Conservation (phyloP, 805 yeast genomes). For the Cyberlindnera mississippiensis region DNA sequence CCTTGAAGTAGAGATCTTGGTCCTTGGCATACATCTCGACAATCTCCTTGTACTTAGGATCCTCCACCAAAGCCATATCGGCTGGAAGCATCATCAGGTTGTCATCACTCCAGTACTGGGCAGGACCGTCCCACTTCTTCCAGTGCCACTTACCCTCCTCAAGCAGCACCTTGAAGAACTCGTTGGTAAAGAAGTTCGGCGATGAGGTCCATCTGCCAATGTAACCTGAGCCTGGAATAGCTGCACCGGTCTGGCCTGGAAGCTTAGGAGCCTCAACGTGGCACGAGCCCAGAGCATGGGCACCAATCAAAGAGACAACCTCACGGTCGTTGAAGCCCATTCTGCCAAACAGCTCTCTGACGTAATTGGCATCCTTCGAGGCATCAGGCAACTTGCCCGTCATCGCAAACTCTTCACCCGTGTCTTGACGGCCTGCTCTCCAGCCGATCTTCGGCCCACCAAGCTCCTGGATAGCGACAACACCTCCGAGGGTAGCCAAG, state of each 20-base stretch:
- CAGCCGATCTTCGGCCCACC: conserved; percentile 77
- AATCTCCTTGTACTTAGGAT: conserved; percentile 53
- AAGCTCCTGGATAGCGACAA: conserved; percentile 70
- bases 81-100: conserved; percentile 86
- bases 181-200: conserved; percentile 71
- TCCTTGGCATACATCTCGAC: conserved; percentile 68
- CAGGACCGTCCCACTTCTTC: conserved; percentile 59
- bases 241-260: conserved; percentile 19
- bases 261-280: conserved; percentile 43
- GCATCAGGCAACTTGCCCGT: conserved; percentile 78
- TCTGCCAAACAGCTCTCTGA: conserved; percentile 57
- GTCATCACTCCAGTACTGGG: conserved; percentile 55
- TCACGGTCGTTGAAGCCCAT: conserved; percentile 70
- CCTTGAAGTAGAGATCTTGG: conserved; percentile 54
- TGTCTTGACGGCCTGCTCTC: conserved; percentile 79
- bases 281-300: conserved; percentile 75
- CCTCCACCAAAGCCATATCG: conserved; percentile 66
- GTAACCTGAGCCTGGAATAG: conserved; percentile 57
- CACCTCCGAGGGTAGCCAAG: conserved; percentile 76
- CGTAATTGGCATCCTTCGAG: conserved; percentile 57
- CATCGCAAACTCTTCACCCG: conserved; percentile 46
- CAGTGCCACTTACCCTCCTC: conserved; percentile 47
- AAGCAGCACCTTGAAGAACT: conserved; percentile 57
- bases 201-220: conserved; percentile 91
- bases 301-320: conserved; percentile 70